Conservation (phyloP, 176 grass and related monocot species). For the Poa pratensis region DNA sequence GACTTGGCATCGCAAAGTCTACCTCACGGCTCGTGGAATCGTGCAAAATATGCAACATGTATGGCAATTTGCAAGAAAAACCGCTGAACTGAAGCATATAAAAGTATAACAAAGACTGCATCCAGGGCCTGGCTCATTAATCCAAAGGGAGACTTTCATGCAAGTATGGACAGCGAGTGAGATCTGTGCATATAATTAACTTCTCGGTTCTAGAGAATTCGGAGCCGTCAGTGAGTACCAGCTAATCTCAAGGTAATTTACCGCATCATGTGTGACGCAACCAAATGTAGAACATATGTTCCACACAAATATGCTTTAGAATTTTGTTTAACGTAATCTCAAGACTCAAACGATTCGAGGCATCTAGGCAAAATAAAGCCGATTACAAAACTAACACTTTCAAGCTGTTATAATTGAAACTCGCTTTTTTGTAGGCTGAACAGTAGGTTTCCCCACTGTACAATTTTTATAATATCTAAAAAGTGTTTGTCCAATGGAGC, state of each 20-base stretch:
- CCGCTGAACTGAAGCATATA: background rate
- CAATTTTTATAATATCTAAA: too few species aligned
- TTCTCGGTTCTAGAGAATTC: background rate
- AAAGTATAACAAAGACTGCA: background rate
- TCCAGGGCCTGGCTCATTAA: background rate
- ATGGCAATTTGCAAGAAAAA: slow-evolving; percentile 9
- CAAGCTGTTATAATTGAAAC: too few species aligned
- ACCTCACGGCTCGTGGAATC: background rate
- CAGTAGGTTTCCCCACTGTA: too few species aligned
- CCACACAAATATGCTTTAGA: background rate
- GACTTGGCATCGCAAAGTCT: slow-evolving; percentile 17
- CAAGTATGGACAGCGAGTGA: background rate
- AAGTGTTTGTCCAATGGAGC: too few species aligned
- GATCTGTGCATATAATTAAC: background rate
- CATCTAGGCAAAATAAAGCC: background rate
- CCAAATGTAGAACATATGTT: background rate
- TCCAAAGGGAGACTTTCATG: background rate
- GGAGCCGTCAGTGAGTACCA: background rate
- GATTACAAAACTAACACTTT: background rate
- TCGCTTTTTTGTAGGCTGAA: too few species aligned
- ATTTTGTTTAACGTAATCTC: background rate
- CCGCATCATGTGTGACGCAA: background rate
- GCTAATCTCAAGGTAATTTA: background rate
- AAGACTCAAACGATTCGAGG: background rate
- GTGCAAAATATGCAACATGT: background rate